Base-by-base conservation (phyloP, 352 stramenopile species). In the Globisporangium orthogonon region DNA sequence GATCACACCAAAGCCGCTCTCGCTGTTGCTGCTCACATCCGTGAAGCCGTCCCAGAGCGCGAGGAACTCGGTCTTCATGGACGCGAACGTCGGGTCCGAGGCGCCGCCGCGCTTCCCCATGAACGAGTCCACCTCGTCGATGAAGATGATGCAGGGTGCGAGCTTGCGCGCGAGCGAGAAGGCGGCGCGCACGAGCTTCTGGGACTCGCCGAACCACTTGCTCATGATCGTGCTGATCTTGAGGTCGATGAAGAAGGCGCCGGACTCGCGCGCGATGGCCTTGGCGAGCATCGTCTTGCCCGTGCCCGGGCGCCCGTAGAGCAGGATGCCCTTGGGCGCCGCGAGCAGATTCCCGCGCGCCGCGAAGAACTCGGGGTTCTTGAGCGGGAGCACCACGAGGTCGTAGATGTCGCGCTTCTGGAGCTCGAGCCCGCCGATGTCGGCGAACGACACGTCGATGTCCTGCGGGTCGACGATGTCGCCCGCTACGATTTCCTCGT, bases 1-100 rank as follows among this genome's bases (percentile, higher is more conserved):
- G 59, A 99, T 94, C 44, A 99, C 93, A 47, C 88, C 88, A 61
- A 89, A 93, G 52, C 80, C 86, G 47, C 74, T 70, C 14, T 93
- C 69, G 40, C 65, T 78, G 15, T 61, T 86, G 14, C 62, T 87
- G 44, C 63, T 81, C 56, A 91, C 78, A 58, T 95, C 82, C n/a
- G 72, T 89, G 48, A 99, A 92, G 30, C 96, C 96, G 65, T 99
- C 96, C 96, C 96, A 98, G 10, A 98, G 75, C n/a, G 94, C 97
- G 70, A 99, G 78, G 70, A 99, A 98, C 82, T 98, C 96, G 57
- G 86, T 94, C 67, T 95, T 95, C 86, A 95, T 95, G 17, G 78
- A 91, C 7, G 81, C 83, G 31, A 93, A 84, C 39, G 82, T 98
- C 58, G 63, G 90, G 50, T 88, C 85, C 0, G 81, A 89, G 7